These are phyloP conservation scores for Ophidiomyces ophidiicola DNA, from an alignment of 2,329 filamentous ascomycete species.

Conservation along the genomic window DNA sequence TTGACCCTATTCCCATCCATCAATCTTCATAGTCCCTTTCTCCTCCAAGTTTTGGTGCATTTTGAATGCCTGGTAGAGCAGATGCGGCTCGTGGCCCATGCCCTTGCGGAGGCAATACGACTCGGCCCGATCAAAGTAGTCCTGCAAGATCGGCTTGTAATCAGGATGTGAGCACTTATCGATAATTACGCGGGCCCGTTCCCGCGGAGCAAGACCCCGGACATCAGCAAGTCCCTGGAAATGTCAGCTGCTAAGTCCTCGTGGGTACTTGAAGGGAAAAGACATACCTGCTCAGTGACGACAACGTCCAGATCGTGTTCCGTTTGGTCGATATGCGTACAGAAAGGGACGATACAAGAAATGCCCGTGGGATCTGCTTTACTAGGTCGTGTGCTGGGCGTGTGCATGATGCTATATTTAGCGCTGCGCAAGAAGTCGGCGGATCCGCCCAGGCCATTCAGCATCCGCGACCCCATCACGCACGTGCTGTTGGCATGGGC, in stretches of 20 bases:
- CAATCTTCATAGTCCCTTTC: slow-evolving; percentile 81
- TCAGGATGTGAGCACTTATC: slow-evolving; percentile 75
- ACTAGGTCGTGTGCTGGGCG: slow-evolving; percentile 63
- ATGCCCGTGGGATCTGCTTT: slow-evolving; percentile 75
- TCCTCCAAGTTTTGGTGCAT: slow-evolving; percentile 75
- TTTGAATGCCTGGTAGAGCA: slow-evolving; percentile 76
- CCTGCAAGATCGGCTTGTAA: slow-evolving; percentile 67
- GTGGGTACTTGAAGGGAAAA: background rate
- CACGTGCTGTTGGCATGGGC: slow-evolving; percentile 85
- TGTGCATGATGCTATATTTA: slow-evolving; percentile 92
- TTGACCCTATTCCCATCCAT: slow-evolving; percentile 43
- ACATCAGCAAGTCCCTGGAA: slow-evolving; percentile 66
- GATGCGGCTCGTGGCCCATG: slow-evolving; percentile 79
- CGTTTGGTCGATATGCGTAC: slow-evolving; percentile 82
- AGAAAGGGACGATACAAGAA: slow-evolving; percentile 85
- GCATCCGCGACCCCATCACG: slow-evolving; percentile 78
- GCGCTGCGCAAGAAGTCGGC: slow-evolving; percentile 68
- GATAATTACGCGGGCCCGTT: slow-evolving; percentile 75
- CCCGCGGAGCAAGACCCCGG: slow-evolving; percentile 63
- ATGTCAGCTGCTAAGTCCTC: background rate
- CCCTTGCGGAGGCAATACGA: slow-evolving; percentile 75
- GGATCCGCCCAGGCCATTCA: slow-evolving; percentile 71
- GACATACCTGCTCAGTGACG: slow-evolving; percentile 50
- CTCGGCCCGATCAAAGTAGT: slow-evolving; percentile 78
- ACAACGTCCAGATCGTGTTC: slow-evolving; percentile 87